Evolutionary conservation across 2,329 filamentous ascomycete genomes (phyloP).

Genomic region (Colletotrichum chrysophilum): DNA sequence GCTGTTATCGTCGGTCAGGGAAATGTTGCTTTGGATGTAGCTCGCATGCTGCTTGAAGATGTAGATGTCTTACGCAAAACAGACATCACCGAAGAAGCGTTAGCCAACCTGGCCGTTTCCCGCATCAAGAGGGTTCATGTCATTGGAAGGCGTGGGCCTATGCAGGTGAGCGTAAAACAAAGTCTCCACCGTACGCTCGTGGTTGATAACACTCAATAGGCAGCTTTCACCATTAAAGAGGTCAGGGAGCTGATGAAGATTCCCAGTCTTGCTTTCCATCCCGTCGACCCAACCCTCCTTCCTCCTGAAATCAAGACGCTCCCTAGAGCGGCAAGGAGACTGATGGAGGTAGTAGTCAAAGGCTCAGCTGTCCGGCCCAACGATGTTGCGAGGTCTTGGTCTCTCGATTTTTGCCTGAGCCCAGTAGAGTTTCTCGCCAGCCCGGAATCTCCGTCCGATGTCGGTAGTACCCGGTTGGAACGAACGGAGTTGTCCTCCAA

Average conservation of each 20-base stretch:
- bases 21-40: conserved; percentile 94
- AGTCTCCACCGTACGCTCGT: neutral
- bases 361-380: conserved; percentile 62
- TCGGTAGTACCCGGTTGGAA: conserved; percentile 74
- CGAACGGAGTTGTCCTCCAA: conserved; percentile 60
- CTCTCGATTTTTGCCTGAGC: conserved; percentile 83
- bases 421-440: conserved; percentile 71
- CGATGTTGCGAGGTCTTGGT: conserved; percentile 73
- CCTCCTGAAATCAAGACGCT: conserved; percentile 72
- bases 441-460: conserved; percentile 44
- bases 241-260: conserved; percentile 86
- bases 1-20: conserved; percentile 92
- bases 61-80: conserved; percentile 78
- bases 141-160: conserved; percentile 86
- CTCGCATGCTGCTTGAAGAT: conserved; percentile 81
- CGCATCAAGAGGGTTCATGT: conserved; percentile 81
- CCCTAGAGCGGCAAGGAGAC: conserved; percentile 75
- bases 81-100: conserved; percentile 86
- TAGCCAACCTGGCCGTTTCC: conserved; percentile 75
- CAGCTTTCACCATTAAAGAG: conserved; percentile 95
- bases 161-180: conserved; percentile 67
- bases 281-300: conserved; percentile 69
- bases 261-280: conserved; percentile 72
- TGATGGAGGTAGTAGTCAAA: conserved; percentile 82
- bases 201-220: conserved; percentile 50